These are phyloP conservation scores for Aspergillus clavatus DNA, from an alignment of 2,329 filamentous ascomycete species.

Conservation along the genomic window DNA sequence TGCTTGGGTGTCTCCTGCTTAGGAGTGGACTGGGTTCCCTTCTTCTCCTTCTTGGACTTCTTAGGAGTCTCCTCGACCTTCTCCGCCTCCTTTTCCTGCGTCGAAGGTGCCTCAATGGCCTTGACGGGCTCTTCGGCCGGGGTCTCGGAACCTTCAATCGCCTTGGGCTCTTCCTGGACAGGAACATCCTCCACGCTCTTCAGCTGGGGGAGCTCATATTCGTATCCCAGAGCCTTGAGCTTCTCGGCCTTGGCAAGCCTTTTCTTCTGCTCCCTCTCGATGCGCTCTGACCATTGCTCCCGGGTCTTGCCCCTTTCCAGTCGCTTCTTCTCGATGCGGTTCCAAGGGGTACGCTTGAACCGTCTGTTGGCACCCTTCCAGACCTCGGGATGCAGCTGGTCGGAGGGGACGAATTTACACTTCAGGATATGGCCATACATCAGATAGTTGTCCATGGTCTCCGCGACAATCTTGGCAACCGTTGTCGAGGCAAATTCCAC, in stretches of 20 bases:
- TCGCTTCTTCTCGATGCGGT: slow-evolving; percentile 73
- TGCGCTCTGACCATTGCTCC: slow-evolving; percentile 71
- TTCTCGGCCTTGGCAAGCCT: slow-evolving; percentile 66
- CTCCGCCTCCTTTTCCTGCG: slow-evolving; percentile 17
- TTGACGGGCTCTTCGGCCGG: slow-evolving; percentile 20
- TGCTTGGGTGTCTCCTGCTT: slow-evolving; percentile 20
- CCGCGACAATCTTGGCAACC: slow-evolving; percentile 85
- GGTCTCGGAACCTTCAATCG: slow-evolving; percentile 31
- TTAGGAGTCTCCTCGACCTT: slow-evolving; percentile 30
- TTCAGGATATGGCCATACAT: slow-evolving; percentile 92
- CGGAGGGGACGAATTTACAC: slow-evolving; percentile 71
- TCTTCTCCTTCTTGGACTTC: slow-evolving; percentile 33
- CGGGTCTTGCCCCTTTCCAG: slow-evolving; percentile 69
- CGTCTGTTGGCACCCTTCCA: slow-evolving; percentile 89
- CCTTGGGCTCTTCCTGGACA: slow-evolving; percentile 34
- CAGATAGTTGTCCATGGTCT: slow-evolving; percentile 97
- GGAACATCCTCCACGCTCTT: slow-evolving; percentile 58
- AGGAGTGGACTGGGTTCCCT: slow-evolving; percentile 20
- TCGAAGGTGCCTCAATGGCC: slow-evolving; percentile 26
- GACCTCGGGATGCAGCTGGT: slow-evolving; percentile 72
- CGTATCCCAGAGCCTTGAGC: slow-evolving; percentile 76
- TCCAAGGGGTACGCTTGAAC: slow-evolving; percentile 84
- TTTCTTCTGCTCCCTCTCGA: slow-evolving; percentile 67
- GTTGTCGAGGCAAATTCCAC: slow-evolving; percentile 75
- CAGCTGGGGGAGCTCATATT: slow-evolving; percentile 68